These are phyloP conservation scores for Sugiyamaella pinicola DNA, from an alignment of 1,139 yeast species.

Conservation along the genomic window DNA sequence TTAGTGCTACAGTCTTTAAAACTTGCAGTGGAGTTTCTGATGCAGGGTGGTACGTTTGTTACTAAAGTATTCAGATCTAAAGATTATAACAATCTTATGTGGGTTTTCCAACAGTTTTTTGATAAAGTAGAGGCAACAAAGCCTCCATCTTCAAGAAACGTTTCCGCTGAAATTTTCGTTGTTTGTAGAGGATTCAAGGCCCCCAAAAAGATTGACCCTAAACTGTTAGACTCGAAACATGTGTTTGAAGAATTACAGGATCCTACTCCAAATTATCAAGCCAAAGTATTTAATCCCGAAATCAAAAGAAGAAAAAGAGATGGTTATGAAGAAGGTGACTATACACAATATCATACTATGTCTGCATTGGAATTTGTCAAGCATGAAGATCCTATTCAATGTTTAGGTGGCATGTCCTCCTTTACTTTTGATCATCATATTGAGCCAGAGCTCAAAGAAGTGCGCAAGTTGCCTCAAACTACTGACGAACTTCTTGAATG, in stretches of 20 bases:
- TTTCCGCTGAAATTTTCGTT: slow-evolving; percentile 97
- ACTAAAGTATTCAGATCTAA: slow-evolving; percentile 96
- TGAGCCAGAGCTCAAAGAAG: slow-evolving; percentile 70
- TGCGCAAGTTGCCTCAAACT: slow-evolving; percentile 72
- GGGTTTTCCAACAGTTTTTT: slow-evolving; percentile 96
- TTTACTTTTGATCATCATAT: slow-evolving; percentile 54
- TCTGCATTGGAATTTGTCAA: slow-evolving; percentile 78
- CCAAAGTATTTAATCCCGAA: slow-evolving; percentile 92
- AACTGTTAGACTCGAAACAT: slow-evolving; percentile 85
- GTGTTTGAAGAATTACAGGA: slow-evolving; percentile 87
- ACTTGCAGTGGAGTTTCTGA: slow-evolving; percentile 91
- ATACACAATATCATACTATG: slow-evolving; percentile 70
- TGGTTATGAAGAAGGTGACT: slow-evolving; percentile 97
- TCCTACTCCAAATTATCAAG: slow-evolving; percentile 74
- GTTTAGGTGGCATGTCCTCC: slow-evolving; percentile 63
- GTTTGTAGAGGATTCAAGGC: slow-evolving; percentile 96
- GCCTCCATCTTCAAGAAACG: slow-evolving; percentile 98
- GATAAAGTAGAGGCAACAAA: slow-evolving; percentile 97
- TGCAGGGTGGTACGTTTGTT: slow-evolving; percentile 93
- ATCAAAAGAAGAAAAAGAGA: slow-evolving; percentile 86
- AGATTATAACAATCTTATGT: slow-evolving; percentile 93
- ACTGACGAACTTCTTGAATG: slow-evolving; percentile 79
- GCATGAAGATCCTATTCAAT: slow-evolving; percentile 79
- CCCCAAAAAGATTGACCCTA: slow-evolving; percentile 91
- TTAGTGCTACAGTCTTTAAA: slow-evolving; percentile 89